These are phyloP conservation scores for Lenzites betulinus DNA, from an alignment of 768 basidiomycete genomes.

Conservation along the genomic window DNA sequence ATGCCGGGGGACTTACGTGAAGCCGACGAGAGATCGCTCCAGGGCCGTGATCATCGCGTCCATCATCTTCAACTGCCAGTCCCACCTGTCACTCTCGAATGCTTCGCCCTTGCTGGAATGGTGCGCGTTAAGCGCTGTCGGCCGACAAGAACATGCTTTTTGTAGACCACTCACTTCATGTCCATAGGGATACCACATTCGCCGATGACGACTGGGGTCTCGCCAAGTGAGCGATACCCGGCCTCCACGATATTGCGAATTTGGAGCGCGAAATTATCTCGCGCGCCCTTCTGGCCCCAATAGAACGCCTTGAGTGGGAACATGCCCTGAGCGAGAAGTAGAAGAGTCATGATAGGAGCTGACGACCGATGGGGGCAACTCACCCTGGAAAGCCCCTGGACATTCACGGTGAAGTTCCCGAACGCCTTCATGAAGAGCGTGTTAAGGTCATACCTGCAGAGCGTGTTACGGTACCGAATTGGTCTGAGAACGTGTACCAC, in stretches of 20 bases:
- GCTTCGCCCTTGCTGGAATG: slow-evolving; percentile 63
- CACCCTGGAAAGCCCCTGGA: slow-evolving; percentile 89
- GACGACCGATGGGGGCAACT: slow-evolving; percentile 23
- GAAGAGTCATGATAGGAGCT: slow-evolving; percentile 11
- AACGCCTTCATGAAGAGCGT: slow-evolving; percentile 84
- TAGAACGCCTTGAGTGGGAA: slow-evolving; percentile 80
- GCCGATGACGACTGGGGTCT: slow-evolving; percentile 83
- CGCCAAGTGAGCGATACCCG: slow-evolving; percentile 70
- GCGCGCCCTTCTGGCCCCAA: slow-evolving; percentile 81
- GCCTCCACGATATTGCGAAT: slow-evolving; percentile 76
- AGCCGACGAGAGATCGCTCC: slow-evolving; percentile 75
- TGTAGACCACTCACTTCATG: slow-evolving; percentile 69
- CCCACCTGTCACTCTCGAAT: slow-evolving; percentile 71
- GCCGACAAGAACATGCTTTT: background rate
- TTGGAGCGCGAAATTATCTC: slow-evolving; percentile 83
- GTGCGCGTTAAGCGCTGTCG: background rate
- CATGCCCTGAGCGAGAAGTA: slow-evolving; percentile 62
- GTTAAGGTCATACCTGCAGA: slow-evolving; percentile 87
- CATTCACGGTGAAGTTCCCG: slow-evolving; percentile 86
- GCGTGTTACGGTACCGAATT: slow-evolving; percentile 30
- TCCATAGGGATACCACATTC: slow-evolving; percentile 98
- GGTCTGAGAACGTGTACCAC: background rate
- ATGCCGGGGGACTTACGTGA: slow-evolving; percentile 65
- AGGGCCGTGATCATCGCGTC: slow-evolving; percentile 87
- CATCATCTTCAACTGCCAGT: slow-evolving; percentile 90